These are phyloP conservation scores for Leccinellum rugosiceps DNA, from an alignment of 768 basidiomycete genomes.

Conservation along the genomic window DNA sequence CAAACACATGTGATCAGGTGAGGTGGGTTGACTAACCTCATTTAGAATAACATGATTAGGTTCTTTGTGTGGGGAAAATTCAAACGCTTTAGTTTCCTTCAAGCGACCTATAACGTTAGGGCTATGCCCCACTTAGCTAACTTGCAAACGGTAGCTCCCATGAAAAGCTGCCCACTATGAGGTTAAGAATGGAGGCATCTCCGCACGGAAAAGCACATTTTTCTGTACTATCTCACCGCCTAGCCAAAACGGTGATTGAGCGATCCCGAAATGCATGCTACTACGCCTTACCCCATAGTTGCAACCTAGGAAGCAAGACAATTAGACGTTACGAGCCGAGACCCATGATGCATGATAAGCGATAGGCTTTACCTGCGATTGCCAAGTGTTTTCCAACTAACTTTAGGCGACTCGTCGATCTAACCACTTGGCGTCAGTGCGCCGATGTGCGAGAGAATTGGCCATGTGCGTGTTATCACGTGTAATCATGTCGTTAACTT, in stretches of 20 bases:
- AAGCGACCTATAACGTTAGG: constrained; percentile 77
- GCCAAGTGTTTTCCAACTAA: constrained; percentile 69
- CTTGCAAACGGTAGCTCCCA: neutral
- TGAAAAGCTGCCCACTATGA: constrained; percentile 49
- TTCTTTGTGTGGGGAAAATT: constrained; percentile 54
- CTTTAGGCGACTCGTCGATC: constrained; percentile 77
- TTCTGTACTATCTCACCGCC: constrained; percentile 75
- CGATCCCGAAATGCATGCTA: neutral
- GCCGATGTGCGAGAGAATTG: constrained; percentile 2
- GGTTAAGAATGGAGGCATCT: constrained; percentile 67
- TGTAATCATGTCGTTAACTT: constrained; percentile 4
- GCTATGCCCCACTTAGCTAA: constrained; percentile 38
- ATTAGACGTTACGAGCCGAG: neutral
- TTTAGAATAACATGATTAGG: constrained; percentile 93
- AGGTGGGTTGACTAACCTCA: constrained; percentile 47
- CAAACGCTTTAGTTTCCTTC: constrained; percentile 58
- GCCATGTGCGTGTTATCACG: neutral
- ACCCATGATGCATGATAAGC: neutral
- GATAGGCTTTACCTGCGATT: constrained; percentile 10
- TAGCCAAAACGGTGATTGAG: constrained; percentile 24
- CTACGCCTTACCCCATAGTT: constrained; percentile 61
- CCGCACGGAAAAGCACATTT: constrained; percentile 63
- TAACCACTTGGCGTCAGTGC: constrained; percentile 31
- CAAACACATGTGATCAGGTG: constrained; percentile 8
- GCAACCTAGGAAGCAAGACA: constrained; percentile 45